phyloP scores from a whole-genome alignment of 2,329 filamentous ascomycete genomes.

The Fusarium heterosporum region DNA sequence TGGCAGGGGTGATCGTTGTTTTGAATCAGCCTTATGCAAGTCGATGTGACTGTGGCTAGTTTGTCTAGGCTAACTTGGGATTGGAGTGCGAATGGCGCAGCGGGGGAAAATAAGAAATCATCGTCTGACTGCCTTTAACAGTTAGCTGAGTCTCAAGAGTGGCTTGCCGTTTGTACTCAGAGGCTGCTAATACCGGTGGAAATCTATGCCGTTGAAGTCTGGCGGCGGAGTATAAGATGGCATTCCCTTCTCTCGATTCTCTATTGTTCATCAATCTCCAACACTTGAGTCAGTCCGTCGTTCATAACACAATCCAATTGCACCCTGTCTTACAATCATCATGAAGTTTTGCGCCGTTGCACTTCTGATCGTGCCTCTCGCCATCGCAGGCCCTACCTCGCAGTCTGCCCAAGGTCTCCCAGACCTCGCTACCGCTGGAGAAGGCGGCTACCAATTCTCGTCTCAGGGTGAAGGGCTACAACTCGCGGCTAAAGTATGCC shows the following conservation, averaged over 20 bases:
- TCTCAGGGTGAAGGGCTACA: neutral
- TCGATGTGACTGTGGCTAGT: neutral
- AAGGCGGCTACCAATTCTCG: conserved; percentile 13
- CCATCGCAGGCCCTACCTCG: conserved; percentile 8
- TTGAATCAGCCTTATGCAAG: conserved; percentile 21
- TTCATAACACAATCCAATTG: no score
- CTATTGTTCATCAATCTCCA: neutral
- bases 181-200: conserved; percentile 6
- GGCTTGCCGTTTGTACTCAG: neutral
- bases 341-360: conserved; percentile 23
- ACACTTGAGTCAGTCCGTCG: no score
- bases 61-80: conserved; percentile 1
- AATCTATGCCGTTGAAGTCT: conserved; percentile 7
- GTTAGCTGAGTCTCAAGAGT: neutral
- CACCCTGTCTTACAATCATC: neutral
- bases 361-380: conserved; percentile 19
- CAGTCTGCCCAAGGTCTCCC: conserved; percentile 19
- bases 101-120: neutral
- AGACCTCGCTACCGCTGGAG: conserved; percentile 12
- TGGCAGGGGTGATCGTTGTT: conserved; percentile 3
- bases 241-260: rapidly evolving
- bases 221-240: conserved; percentile 9
- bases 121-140: neutral
- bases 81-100: neutral
- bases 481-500: conserved; percentile 16